Percentiles rank a stretch among this genome's conserved stretches.
Conservation (phyloP, 2,329 filamentous ascomycete genomes). For the Clarireedia homoeocarpa region DNA sequence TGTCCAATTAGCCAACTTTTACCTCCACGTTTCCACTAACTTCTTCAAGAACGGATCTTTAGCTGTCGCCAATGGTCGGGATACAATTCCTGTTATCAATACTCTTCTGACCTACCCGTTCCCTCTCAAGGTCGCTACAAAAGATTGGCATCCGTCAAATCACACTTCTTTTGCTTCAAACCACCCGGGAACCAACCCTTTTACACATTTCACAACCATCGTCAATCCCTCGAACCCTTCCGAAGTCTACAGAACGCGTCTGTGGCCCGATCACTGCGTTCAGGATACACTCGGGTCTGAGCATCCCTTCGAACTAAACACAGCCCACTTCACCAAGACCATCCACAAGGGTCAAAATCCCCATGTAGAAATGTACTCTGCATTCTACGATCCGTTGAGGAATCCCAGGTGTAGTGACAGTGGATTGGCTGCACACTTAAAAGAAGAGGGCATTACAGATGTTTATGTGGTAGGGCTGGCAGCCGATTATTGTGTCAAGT, state of each 20-base stretch:
- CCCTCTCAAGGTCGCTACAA: slow-evolving; percentile 69
- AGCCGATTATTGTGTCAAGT: slow-evolving; percentile 81
- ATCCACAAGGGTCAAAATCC: slow-evolving; percentile 72
- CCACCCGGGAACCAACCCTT: slow-evolving; percentile 62
- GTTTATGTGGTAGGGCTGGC: slow-evolving; percentile 84
- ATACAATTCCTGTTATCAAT: slow-evolving; percentile 67
- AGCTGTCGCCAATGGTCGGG: slow-evolving; percentile 66
- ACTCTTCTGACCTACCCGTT: slow-evolving; percentile 65
- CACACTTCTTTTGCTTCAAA: slow-evolving; percentile 88
- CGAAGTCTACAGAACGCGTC: slow-evolving; percentile 56
- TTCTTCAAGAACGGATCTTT: slow-evolving; percentile 66
- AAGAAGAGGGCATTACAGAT: slow-evolving; percentile 54
- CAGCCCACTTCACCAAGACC: slow-evolving; percentile 49
- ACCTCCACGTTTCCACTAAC: not conserved
- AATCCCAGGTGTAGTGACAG: slow-evolving; percentile 52
- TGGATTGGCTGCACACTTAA: slow-evolving; percentile 53
- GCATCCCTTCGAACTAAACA: slow-evolving; percentile 64
- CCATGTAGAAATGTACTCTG: slow-evolving; percentile 87
- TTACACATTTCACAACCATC: slow-evolving; percentile 56
- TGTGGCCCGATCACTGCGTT: slow-evolving; percentile 92
- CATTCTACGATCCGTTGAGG: slow-evolving; percentile 74
- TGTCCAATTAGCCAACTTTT: not conserved
- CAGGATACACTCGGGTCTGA: slow-evolving; percentile 64
- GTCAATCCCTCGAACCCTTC: slow-evolving; percentile 55
- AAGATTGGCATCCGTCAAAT: slow-evolving; percentile 77